Base-by-base conservation (phyloP, 1,139 yeast genomes). In the Diutina neorugosa region DNA sequence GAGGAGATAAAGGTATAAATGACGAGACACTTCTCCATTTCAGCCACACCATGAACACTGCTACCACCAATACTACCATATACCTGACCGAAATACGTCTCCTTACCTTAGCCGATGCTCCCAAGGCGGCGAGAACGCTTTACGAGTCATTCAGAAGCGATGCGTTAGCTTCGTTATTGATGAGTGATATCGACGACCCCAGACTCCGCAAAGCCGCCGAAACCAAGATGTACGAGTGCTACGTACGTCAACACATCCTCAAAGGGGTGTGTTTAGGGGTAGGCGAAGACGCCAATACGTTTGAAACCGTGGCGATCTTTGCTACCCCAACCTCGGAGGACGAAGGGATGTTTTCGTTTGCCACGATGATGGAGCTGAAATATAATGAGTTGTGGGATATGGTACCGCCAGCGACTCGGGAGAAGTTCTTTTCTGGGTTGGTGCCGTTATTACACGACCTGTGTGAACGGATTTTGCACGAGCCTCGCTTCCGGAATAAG, bases 241-340 rank as follows among this genome's bases (percentile, higher is more conserved):
- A 82, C 61, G 68, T 81, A 31, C 71, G 70, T 55, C 82, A 83
- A 53, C 86, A 81, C 62, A 70, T 82, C 49, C 62, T 73, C 56
- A 74, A 78, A 54, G 88, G 88, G 1, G 56, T 80, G 18, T 82
- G 77, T 21, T 63, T 81, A 41, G 86, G 80, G 1, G 65, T 73
- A 49, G 70, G 70, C 53, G 79, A 74, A 54, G 56, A 63, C 4
- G 69, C 70, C 4, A 74, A 73, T 11, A 71, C 69, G 12, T 82
- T 78, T 63, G 86, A 82, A 63, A 81, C 85, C 4, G 84, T 82
- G 27, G 79, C 84, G 9, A 65, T 81, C 43, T 82, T 87, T 86
- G 70, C 82, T 49, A 70, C 73, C 16, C 87, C 87, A 4, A 75
- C 65, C n/a, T 71, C 76, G 7, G 62, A 61, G 9, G 66, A 62